Base-by-base conservation (phyloP, 805 yeast species). In the Wickerhamomyces xylosicus region DNA sequence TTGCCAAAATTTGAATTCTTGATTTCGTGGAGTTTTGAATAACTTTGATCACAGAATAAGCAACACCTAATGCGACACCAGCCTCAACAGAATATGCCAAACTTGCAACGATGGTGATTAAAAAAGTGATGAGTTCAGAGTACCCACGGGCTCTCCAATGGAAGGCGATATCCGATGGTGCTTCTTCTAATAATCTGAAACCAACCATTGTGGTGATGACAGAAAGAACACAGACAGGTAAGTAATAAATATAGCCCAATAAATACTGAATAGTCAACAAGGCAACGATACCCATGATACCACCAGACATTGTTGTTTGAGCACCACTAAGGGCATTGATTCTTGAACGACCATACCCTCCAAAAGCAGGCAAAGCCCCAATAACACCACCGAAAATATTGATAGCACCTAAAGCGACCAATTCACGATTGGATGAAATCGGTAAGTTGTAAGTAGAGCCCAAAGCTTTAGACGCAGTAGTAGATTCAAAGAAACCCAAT, bases 301-400 rank as follows among this genome's bases (percentile, higher is more conserved):
- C 75, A 0, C 95, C 95, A n/a, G 92, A 73, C 54, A 80, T 64
- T 10, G 89, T 89, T 0, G 95, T 84, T 46, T 74, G 75, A 0
- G 94, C 97, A 5, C 96, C 96, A 13, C 87, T 77, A 37, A 86
- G 64, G 1, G 89, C 82, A 61, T 90, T 90, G 42, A 90, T 79
- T 52, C 84, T 87, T 15, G 95, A 82, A 51, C 97, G 71, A 2
- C 96, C 97, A 54, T 89, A 90, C 0, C 97, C 97, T 9, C 97
- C 98, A 67, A 89, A 89, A 0, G 95, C 76, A 0, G 98, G 97
- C 14, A 90, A 63, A 0, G 87, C 82, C 25, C 72, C 63, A 39
- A 71, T 60, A 25, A 64, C 41, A 2, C 74, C 75, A 33, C 85
- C 82, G 39, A 76, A 56, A 9, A 56, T 40, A 48, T 89, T 90